A percentile compares a stretch with the other conserved stretches of the same genome.
Evolutionary conservation across 208 protist genomes (phyloP).

Genomic region (Hexamita inflata): DNA sequence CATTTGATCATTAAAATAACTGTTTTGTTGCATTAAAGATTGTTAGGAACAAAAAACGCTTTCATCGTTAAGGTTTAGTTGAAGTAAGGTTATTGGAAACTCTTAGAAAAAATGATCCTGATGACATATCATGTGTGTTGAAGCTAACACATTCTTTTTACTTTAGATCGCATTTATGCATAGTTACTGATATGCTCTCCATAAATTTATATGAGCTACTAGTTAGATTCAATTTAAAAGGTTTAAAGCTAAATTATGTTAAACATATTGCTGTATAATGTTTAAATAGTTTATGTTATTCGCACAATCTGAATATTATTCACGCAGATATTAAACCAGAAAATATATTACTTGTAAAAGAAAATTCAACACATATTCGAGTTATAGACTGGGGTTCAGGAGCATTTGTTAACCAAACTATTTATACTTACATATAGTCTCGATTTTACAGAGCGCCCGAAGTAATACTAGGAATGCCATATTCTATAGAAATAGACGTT

Average conservation of each 20-base stretch:
- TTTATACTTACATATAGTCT: slow-evolving; percentile 74
- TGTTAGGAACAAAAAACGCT: slow-evolving; percentile 48
- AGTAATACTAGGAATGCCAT: slow-evolving; percentile 75
- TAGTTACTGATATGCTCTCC: slow-evolving; percentile 64
- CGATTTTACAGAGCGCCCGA: slow-evolving; percentile 75
- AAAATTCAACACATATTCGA: slow-evolving; percentile 71
- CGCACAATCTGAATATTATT: slow-evolving; percentile 38
- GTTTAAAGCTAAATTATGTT: slow-evolving; percentile 51
- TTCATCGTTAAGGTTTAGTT: slow-evolving; percentile 39
- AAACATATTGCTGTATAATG: slow-evolving; percentile 43
- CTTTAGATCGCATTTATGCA: slow-evolving; percentile 46
- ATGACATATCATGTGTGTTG: slow-evolving; percentile 20
- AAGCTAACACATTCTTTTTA: slow-evolving; percentile 34
- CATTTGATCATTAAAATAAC: slow-evolving; percentile 32
- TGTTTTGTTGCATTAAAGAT: slow-evolving; percentile 39
- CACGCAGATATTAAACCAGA: slow-evolving; percentile 59
- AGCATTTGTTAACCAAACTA: slow-evolving; percentile 63
- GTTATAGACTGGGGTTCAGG: slow-evolving; percentile 91
- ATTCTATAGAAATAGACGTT: slow-evolving; percentile 82
- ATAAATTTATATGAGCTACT: slow-evolving; percentile 71
- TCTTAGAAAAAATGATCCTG: slow-evolving; percentile 12
- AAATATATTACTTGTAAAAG: slow-evolving; percentile 60
- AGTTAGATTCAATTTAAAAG: slow-evolving; percentile 57
- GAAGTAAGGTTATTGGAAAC: slow-evolving; percentile 41
- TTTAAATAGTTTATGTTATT: slow-evolving; percentile 30